Evolutionary conservation across 495 filamentous ascomycete species (phyloP).

Genomic region (Penicillium lividum): DNA sequence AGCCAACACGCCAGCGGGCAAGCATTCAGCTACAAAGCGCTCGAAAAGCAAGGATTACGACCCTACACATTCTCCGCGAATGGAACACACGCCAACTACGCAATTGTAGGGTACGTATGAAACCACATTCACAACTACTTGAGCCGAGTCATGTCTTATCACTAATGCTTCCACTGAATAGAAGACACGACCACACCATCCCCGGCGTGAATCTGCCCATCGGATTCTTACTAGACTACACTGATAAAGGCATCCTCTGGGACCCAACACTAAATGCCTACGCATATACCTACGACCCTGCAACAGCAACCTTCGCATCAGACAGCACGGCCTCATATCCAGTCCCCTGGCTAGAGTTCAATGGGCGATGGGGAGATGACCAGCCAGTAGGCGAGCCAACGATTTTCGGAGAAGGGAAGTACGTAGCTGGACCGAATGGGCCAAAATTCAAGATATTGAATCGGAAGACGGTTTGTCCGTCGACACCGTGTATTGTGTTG

Average conservation of each 20-base stretch:
- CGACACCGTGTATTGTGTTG: constrained; percentile 36
- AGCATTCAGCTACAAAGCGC: constrained; percentile 60
- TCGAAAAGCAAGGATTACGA: constrained; percentile 53
- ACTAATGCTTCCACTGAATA: constrained; percentile 4
- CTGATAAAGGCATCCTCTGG: constrained; percentile 57
- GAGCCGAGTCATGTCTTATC: neutral
- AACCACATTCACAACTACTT: no score
- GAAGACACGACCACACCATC: constrained; percentile 60
- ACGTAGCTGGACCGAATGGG: constrained; percentile 54
- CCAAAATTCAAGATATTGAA: constrained; percentile 54
- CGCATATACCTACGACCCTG: constrained; percentile 48
- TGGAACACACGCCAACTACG: constrained; percentile 62
- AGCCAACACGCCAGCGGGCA: constrained; percentile 63
- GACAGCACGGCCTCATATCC: constrained; percentile 39
- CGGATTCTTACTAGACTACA: constrained; percentile 62
- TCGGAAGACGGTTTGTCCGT: constrained; percentile 47
- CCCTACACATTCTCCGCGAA: constrained; percentile 56
- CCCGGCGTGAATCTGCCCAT: constrained; percentile 63
- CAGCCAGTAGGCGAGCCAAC: constrained; percentile 53
- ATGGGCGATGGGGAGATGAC: constrained; percentile 60
- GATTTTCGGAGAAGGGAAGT: constrained; percentile 53
- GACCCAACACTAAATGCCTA: constrained; percentile 54
- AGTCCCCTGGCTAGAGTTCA: constrained; percentile 52
- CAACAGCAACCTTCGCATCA: constrained; percentile 41
- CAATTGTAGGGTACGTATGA: constrained; percentile 44